These are phyloP conservation scores for Marasmius fiardii DNA, from an alignment of 1,284 basidiomycete genomes.

Conservation along the genomic window DNA sequence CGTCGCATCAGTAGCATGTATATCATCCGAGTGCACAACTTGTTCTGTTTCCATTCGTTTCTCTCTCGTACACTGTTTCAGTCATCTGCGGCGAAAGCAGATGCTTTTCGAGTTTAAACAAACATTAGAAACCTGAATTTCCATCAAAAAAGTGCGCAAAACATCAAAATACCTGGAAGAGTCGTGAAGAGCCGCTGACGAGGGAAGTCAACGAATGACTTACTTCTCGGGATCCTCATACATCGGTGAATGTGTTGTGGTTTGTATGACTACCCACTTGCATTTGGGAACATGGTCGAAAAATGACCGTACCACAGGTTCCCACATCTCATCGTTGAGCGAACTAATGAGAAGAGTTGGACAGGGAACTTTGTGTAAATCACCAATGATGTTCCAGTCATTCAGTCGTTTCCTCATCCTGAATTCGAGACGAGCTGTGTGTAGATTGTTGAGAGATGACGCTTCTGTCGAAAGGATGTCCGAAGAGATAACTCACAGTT, in stretches of 20 bases:
- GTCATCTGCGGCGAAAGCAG: too few species aligned
- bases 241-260: conserved; percentile 6
- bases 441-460: not conserved
- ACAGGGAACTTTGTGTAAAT: conserved; percentile 1
- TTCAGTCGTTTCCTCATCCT: conserved; percentile 4
- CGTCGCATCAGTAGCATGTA: too few species aligned
- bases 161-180: not conserved
- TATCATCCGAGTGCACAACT: too few species aligned
- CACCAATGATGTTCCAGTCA: conserved; percentile 3
- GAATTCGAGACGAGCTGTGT: conserved; percentile 6
- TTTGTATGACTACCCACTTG: conserved; percentile 9
- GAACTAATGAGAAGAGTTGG: conserved; percentile 9
- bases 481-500: conserved; percentile 3
- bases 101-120: too few species aligned
- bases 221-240: conserved; percentile 10
- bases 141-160: not conserved
- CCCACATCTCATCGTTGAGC: conserved; percentile 9
- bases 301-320: conserved; percentile 7
- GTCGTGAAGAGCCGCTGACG: not conserved
- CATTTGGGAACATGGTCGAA: conserved; percentile 5
- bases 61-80: too few species aligned
- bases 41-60: too few species aligned
- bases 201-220: not conserved
- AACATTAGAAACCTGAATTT: not conserved
- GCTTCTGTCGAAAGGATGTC: not conserved